Evolutionary conservation across 2,329 filamentous ascomycete genomes (phyloP).

Genomic region (Cytospora piceae): DNA sequence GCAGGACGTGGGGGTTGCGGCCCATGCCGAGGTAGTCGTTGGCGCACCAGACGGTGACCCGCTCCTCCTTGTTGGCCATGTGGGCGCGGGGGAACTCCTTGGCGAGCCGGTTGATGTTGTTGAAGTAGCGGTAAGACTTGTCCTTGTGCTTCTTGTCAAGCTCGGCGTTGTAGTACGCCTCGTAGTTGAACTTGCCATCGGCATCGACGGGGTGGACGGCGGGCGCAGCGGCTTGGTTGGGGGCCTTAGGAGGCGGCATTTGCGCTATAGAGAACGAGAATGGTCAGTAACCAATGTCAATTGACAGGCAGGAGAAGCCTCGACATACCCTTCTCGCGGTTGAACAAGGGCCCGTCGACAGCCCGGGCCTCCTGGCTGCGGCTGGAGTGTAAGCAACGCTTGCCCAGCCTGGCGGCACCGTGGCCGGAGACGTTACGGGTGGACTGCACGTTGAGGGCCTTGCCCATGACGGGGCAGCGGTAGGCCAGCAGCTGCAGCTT

Average conservation of each 20-base stretch:
- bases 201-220: constrained; percentile 36
- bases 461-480: constrained; percentile 98
- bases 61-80: constrained; percentile 79
- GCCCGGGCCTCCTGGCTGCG: constrained; percentile 76
- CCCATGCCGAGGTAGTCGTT: constrained; percentile 99
- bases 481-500: constrained; percentile 93
- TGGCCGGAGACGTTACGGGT: constrained; percentile 35
- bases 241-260: constrained; percentile 37
- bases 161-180: constrained; percentile 84
- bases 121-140: constrained; percentile 99
- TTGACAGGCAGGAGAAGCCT: not conserved
- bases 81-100: constrained; percentile 96
- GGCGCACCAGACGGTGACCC: constrained; percentile 97
- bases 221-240: constrained; percentile 37
- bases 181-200: constrained; percentile 79
- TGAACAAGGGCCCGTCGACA: constrained; percentile 63
- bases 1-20: constrained; percentile 81
- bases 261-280: not conserved
- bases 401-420: constrained; percentile 54
- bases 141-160: constrained; percentile 99
- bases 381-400: constrained; percentile 77
- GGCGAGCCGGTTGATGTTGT: constrained; percentile 98
- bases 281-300: constrained; percentile 25
- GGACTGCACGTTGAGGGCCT: constrained; percentile 88
- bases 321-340: constrained; percentile 55